Evolutionary conservation across 1,284 basidiomycete genomes (phyloP).

Genomic region (Ustilago esculenta): DNA sequence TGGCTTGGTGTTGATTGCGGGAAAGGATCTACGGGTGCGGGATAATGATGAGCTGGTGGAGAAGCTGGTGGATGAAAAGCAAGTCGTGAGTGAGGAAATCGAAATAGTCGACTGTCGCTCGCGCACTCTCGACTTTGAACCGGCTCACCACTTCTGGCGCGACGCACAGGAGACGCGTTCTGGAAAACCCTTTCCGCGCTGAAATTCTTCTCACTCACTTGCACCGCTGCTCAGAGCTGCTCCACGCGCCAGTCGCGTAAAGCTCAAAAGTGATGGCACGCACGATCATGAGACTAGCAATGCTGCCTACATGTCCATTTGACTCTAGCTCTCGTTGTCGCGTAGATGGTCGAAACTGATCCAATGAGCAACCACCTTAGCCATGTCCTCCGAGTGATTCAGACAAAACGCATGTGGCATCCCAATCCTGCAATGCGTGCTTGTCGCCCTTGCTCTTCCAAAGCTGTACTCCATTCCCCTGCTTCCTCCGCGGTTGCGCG

Average conservation of each 20-base stretch:
- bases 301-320: no score
- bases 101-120: no score
- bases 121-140: no score
- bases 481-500: not conserved
- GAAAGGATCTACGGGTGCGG: no score
- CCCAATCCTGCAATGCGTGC: slow-evolving; percentile 47
- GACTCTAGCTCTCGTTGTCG: not conserved
- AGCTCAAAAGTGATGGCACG: not conserved
- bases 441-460: slow-evolving; percentile 17
- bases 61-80: no score
- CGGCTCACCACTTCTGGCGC: no score
- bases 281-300: not conserved
- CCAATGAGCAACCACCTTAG: slow-evolving; percentile 28
- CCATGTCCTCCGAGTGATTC: slow-evolving; percentile 37
- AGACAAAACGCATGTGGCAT: slow-evolving; percentile 59
- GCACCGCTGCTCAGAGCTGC: no score
- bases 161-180: no score
- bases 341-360: slow-evolving; percentile 25
- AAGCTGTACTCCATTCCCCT: slow-evolving; percentile 14
- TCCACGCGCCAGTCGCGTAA: slow-evolving; percentile 11
- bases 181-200: no score
- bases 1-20: no score
- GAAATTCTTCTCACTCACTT: not conserved
- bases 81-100: no score
- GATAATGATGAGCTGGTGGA: no score